Evolutionary conservation across 2,329 filamentous ascomycete species (phyloP).

Genomic region (Fusarium fujikuroi): DNA sequence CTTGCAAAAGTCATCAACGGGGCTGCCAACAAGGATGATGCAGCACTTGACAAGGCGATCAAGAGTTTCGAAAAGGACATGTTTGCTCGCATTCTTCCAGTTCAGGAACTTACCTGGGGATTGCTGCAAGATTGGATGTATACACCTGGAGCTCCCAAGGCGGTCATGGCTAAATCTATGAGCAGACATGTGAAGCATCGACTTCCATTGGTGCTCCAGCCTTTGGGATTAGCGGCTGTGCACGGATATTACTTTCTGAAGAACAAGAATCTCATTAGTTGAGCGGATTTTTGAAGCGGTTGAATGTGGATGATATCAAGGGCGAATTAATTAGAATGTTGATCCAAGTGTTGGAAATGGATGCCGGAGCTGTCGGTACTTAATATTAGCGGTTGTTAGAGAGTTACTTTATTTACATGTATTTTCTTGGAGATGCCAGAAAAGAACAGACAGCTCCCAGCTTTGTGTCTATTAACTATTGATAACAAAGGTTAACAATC

Average conservation of each 20-base stretch:
- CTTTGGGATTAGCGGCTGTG: conserved; percentile 45
- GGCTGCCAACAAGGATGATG: conserved; percentile 36
- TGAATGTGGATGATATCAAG: background rate
- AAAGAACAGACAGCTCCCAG: background rate
- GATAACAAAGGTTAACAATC: rapidly evolving
- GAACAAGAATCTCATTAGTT: conserved; percentile 22
- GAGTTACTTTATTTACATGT: conserved; percentile 10
- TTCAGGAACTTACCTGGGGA: conserved; percentile 57
- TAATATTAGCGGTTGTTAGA: conserved; percentile 8
- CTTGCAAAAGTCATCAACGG: conserved; percentile 57
- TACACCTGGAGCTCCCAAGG: conserved; percentile 56
- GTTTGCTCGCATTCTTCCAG: conserved; percentile 50
- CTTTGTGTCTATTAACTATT: background rate
- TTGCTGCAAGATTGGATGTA: conserved; percentile 60
- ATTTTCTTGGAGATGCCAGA: background rate
- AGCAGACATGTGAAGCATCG: conserved; percentile 48
- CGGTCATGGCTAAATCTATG: conserved; percentile 53
- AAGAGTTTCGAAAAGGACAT: conserved; percentile 52
- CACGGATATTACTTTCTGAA: conserved; percentile 45
- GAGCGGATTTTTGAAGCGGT: background rate
- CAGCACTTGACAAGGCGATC: conserved; percentile 49
- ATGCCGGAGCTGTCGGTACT: background rate
- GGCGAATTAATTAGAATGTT: background rate
- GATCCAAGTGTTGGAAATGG: background rate
- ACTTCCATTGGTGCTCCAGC: conserved; percentile 47